These are phyloP conservation scores for Orbilia javanica DNA, from an alignment of 2,329 filamentous ascomycete genomes.

Conservation along the genomic window DNA sequence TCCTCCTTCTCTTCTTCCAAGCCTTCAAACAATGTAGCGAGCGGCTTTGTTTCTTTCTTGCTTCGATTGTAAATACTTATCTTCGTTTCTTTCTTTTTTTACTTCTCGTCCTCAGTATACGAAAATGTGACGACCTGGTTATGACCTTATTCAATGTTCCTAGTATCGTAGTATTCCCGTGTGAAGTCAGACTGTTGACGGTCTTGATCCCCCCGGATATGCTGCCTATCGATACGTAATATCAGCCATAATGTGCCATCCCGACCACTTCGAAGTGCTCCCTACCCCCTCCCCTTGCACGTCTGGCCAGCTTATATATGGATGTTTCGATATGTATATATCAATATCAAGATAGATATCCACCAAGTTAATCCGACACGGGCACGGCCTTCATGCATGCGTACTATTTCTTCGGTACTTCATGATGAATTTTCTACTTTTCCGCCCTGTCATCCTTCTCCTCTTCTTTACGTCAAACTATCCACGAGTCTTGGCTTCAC, in stretches of 20 bases:
- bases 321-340: too few relatives aligned
- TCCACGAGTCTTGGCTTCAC: neutral
- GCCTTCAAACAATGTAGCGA: slow-evolving; percentile 9
- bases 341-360: too few relatives aligned
- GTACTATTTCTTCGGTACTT: too few relatives aligned
- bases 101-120: slow-evolving; percentile 20
- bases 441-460: neutral
- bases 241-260: too few relatives aligned
- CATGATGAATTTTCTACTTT: neutral
- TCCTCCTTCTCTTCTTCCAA: neutral
- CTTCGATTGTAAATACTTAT: slow-evolving; percentile 22
- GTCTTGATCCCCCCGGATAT: neutral
- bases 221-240: neutral
- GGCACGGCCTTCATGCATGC: too few relatives aligned
- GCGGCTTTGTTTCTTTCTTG: slow-evolving; percentile 8
- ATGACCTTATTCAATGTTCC: neutral
- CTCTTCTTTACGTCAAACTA: neutral
- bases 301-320: too few relatives aligned
- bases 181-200: neutral
- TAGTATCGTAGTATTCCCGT: neutral
- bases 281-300: too few relatives aligned
- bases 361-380: too few relatives aligned
- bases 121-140: slow-evolving; percentile 30
- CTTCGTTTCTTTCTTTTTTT: neutral
- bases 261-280: too few relatives aligned